Evolutionary conservation across 129 eudicot species (phyloP), one percentile per base, ranked within the genome.

Genomic region (Apium graveolens): DNA sequence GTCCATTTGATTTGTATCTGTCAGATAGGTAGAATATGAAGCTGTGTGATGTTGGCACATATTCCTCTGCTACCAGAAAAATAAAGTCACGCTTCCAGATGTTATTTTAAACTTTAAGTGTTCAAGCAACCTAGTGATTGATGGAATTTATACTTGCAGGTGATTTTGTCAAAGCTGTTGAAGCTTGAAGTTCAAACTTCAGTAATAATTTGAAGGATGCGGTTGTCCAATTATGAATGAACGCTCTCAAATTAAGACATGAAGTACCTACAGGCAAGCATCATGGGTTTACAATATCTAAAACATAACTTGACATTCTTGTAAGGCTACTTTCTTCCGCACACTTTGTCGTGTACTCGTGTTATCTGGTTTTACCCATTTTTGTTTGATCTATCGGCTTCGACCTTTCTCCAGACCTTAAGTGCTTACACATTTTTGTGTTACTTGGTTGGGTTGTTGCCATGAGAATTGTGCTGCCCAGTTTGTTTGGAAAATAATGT

Each of bases 201-300:
- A 84, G 88, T 70, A 96, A 92, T 62, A 92, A 92, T 90, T 74
- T 85, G 86, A 76, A 87, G 87, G 77, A 86, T 92, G 62, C 85
- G 90, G n/a, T 82, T 92, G 79, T 90, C 81, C 79, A 81, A 55
- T 12, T 46, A 32, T n/a, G 31, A 32, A 29, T 5, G 12, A 74
- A 44, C 34, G 35, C 71, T 63, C 38, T 18, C 29, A 2, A 65
- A 24, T 69, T 29, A 70, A 46, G 49, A 73, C 71, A 42, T 45
- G 16, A 18, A 26, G 39, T 63, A 48, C 49, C 80, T 74, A 35
- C 78, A 20, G 39, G 42, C 29, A 39, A 43, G 48, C 83, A 45
- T 53, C 35, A 73, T 45, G 63, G 62, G 80, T 48, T 85, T 74
- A 79, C 78, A 62, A 57, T 63, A 78, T 76, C 81, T 32, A 70